Evolutionary conservation across 768 basidiomycete species (phyloP), one percentile per base, ranked within the genome.

Genomic region (Filobasidium floriforme): DNA sequence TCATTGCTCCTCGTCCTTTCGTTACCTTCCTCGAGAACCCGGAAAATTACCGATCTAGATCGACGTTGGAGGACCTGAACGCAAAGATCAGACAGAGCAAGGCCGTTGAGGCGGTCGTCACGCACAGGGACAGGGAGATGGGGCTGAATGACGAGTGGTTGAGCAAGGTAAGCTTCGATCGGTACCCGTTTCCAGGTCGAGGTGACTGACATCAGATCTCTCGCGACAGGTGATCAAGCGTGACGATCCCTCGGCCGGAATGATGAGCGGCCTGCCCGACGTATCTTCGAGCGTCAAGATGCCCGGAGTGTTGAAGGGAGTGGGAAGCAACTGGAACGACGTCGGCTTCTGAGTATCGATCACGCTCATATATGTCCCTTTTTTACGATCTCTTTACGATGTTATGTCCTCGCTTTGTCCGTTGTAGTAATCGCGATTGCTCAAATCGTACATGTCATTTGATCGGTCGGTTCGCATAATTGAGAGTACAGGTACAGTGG

Each of bases 251-350:
- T 19, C 41, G 41, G 24, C 52, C n/a, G 15, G 10, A 18, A 57
- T n/a, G 18, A 26, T 19, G 14, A 49, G 32, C 22, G 40, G 14
- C 12, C 2, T 37, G 24, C 9, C 22, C 9, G 28, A 19, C 7
- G 63, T 12, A 29, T 5, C 11, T 18, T 28, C 40, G 26, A 18
- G 59, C 5, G 37, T 37, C 19, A 60, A 40, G 62, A 32, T 54
- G 11, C n/a, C 49, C n/a, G 60, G 22, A 10, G 65, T 49, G 44
- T 22, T 68, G 7, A 37, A 61, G 46, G 67, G 67, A 10, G 67
- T 62, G 18, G 67, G 67, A 3, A 28, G 49, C 18, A 65, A 68
- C 26, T 68, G 67, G 67, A 41, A 52, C 28, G 67, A 68, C 37
- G 55, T 44, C 1, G 67, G 67, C 7, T 68, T 65, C 59, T 68